A percentile compares a stretch with the other conserved stretches of the same genome.
Evolutionary conservation across 2,329 filamentous ascomycete species (phyloP).

Genomic region (Aspergillus puulaauensis): DNA sequence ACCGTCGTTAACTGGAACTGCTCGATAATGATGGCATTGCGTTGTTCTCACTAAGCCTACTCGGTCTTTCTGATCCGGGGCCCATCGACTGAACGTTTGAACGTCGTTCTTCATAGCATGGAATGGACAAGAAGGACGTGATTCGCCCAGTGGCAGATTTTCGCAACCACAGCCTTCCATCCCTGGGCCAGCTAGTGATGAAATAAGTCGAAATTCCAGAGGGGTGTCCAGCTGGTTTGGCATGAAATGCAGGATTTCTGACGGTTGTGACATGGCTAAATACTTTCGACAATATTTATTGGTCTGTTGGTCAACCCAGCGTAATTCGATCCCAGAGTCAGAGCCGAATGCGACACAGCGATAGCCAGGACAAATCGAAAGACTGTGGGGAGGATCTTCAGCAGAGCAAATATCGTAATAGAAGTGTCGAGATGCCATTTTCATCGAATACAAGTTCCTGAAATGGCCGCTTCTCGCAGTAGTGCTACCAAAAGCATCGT

Average conservation of each 20-base stretch:
- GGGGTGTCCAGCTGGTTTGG: constrained; percentile 52
- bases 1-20: constrained; percentile 65
- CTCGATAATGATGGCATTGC: constrained; percentile 61
- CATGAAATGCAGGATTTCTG: constrained; percentile 56
- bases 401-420: constrained; percentile 58
- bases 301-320: constrained; percentile 56
- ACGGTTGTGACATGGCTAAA: constrained; percentile 43
- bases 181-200: constrained; percentile 53
- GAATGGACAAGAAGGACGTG: constrained; percentile 26
- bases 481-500: background rate
- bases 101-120: constrained; percentile 26
- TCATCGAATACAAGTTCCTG: constrained; percentile 28
- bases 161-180: constrained; percentile 31
- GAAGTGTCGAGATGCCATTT: constrained; percentile 37
- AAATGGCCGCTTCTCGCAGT: background rate
- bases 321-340: constrained; percentile 61
- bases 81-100: constrained; percentile 27
- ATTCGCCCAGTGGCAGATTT: constrained; percentile 19
- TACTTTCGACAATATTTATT: constrained; percentile 38
- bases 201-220: constrained; percentile 62
- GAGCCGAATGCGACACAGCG: constrained; percentile 67
- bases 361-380: constrained; percentile 65
- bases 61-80: constrained; percentile 19
- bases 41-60: constrained; percentile 41
- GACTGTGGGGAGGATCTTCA: constrained; percentile 64